Evolutionary conservation across 2,329 filamentous ascomycete genomes (phyloP).

Genomic region (Sarocladium brachiariae): DNA sequence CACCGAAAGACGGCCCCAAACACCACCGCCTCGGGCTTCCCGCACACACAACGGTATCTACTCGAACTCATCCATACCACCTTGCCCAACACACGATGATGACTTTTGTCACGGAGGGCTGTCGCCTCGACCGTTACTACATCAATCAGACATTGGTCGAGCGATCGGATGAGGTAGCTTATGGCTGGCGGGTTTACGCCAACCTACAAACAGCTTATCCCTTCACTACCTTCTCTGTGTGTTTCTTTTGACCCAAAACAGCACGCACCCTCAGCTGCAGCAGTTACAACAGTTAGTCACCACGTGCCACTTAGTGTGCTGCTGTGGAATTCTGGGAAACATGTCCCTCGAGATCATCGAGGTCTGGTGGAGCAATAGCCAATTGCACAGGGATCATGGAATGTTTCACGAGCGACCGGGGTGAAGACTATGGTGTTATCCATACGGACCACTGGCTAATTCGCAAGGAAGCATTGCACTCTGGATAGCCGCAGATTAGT

Average conservation of each 20-base stretch:
- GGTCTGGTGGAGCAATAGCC: background rate
- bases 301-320: no score
- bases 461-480: background rate
- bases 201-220: no score
- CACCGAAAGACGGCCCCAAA: constrained; percentile 21
- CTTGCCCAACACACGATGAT: constrained; percentile 39
- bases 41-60: constrained; percentile 18
- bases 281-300: no score
- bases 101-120: constrained; percentile 37
- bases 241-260: no score
- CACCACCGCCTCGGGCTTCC: background rate
- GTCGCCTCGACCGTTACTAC: constrained; percentile 41
- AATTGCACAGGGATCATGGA: constrained; percentile 15
- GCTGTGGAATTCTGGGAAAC: no score
- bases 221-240: no score
- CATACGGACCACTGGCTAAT: background rate
- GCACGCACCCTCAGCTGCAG: background rate
- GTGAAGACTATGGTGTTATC: background rate
- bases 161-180: constrained; percentile 51
- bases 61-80: constrained; percentile 36
- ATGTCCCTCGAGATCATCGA: background rate
- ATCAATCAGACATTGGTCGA: constrained; percentile 42
- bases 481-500: no score
- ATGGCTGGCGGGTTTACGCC: no score
- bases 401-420: constrained; percentile 14